Evolutionary conservation across 139 green algal species (phyloP), one percentile per base, ranked within the genome.

Genomic region (Picochlorum sp.): DNA sequence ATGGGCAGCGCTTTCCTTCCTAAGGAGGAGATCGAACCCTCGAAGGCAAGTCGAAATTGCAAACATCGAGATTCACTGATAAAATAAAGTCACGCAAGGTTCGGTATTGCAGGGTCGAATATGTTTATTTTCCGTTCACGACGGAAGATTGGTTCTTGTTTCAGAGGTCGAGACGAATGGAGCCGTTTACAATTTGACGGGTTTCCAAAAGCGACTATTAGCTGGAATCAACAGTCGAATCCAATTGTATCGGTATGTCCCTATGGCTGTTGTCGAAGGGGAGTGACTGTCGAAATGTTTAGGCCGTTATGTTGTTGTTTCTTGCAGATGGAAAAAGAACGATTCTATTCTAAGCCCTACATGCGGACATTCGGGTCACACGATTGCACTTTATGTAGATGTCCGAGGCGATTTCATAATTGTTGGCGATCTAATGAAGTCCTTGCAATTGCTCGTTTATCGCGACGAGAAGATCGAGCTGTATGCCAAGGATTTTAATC

Each of bases 381-480:
- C 97, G 37, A 59, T 96, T 37, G 83, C 81, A 13, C 73, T 97
- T 7, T 87, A 90, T 52, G 51, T 96, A 20, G 76, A 69, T 25
- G 72, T 63, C 1, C 55, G 81, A 1, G 90, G 88, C 22, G 85
- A 95, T 65, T 86, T 93, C 67, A 84, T 98, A 32, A n/a, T 61
- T 20, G 47, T 66, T 81, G 86, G 91, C 13, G 92, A 98, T 67
- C 61, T 98, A 30, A 98, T 98, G 92, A 90, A 93, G 49, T 90
- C 75, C 62, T 80, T 98, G 25, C 76, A 79, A n/a, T 62, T 98
- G 61, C 73, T 93, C 53, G 32, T 81, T 50, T 93, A 89, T 72
- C 64, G 68, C 57, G 81, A 91, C 40, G 69, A 74, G 2, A 41
- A 64, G 3, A 80, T 97, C 53, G 29, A 70, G 24, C 32, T 72